Percentiles rank a stretch among this genome's conserved stretches.
Conservation (phyloP, 73 alveolate genomes). For the Paramecium caudatum region DNA sequence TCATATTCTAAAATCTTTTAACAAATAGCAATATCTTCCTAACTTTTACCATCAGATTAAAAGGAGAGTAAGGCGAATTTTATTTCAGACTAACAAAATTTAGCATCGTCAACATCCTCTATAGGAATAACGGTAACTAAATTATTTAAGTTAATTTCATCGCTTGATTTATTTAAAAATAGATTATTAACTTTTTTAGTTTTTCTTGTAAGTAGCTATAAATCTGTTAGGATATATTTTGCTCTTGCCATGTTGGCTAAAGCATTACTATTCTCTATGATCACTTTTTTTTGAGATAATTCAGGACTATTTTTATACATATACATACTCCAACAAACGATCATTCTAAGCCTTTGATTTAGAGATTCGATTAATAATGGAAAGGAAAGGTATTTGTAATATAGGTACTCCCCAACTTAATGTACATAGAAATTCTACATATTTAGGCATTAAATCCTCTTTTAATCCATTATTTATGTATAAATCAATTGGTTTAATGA, state of each 20-base stretch:
- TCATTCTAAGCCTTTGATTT: background rate
- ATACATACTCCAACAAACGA: background rate
- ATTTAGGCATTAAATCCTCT: background rate
- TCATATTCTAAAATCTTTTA: constrained; percentile 13
- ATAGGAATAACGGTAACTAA: constrained; percentile 8
- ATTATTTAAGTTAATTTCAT: constrained; percentile 5
- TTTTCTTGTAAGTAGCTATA: constrained; percentile 7
- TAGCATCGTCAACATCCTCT: constrained; percentile 1
- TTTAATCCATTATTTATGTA: background rate
- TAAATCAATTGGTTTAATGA: background rate
- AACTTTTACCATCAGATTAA: background rate
- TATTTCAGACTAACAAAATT: constrained; percentile 2
- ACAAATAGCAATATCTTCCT: constrained; percentile 40
- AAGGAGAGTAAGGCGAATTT: constrained; percentile 1
- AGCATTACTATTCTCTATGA: constrained; percentile 9
- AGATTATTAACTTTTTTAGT: background rate
- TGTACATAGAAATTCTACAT: background rate
- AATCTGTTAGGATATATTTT: constrained; percentile 25
- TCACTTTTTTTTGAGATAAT: background rate
- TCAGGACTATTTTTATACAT: background rate
- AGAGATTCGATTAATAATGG: background rate
- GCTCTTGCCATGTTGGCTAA: constrained; percentile 50
- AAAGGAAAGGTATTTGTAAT: background rate
- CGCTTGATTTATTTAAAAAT: constrained; percentile 1
- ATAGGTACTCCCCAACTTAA: constrained; percentile 48